These are phyloP conservation scores for Globisporangium apiculatum DNA, from an alignment of 352 stramenopile species.

Conservation along the genomic window DNA sequence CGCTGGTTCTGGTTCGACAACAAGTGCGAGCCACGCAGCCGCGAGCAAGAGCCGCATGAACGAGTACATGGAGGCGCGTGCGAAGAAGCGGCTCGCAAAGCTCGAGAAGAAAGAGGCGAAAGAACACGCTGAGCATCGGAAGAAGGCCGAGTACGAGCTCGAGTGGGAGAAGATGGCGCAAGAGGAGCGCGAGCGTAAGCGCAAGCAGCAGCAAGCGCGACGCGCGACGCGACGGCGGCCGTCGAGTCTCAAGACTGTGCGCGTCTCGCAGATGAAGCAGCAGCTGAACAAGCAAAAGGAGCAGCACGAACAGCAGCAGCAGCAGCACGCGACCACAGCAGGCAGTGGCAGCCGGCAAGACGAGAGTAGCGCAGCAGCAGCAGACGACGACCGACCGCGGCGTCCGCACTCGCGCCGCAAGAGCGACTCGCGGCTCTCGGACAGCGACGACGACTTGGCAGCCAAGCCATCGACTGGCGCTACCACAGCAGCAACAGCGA, in stretches of 20 bases:
- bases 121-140: slow-evolving; percentile 63
- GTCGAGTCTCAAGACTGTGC: slow-evolving; percentile 76
- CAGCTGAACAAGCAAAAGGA: slow-evolving; percentile 73
- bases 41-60: slow-evolving; percentile 81
- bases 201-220: slow-evolving; percentile 69
- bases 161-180: slow-evolving; percentile 87
- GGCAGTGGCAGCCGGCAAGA: slow-evolving; percentile 17
- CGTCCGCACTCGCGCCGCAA: slow-evolving; percentile 26
- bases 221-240: slow-evolving; percentile 59
- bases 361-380: slow-evolving; percentile 8
- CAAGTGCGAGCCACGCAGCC: background rate
- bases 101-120: slow-evolving; percentile 67
- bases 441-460: slow-evolving; percentile 40
- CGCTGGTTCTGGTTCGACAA: background rate
- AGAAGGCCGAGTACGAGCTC: slow-evolving; percentile 83
- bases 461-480: background rate
- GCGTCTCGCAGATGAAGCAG: slow-evolving; percentile 79
- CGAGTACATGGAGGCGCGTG: slow-evolving; percentile 82
- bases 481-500: too few relatives aligned
- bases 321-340: slow-evolving; percentile 3
- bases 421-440: slow-evolving; percentile 49
- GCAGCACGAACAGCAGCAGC: slow-evolving; percentile 31
- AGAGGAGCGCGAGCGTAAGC: slow-evolving; percentile 76
- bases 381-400: slow-evolving; percentile 20
- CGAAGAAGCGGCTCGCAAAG: slow-evolving; percentile 73